Evolutionary conservation across 331 rosid species (phyloP).

Genomic region (Malus hybrid): DNA sequence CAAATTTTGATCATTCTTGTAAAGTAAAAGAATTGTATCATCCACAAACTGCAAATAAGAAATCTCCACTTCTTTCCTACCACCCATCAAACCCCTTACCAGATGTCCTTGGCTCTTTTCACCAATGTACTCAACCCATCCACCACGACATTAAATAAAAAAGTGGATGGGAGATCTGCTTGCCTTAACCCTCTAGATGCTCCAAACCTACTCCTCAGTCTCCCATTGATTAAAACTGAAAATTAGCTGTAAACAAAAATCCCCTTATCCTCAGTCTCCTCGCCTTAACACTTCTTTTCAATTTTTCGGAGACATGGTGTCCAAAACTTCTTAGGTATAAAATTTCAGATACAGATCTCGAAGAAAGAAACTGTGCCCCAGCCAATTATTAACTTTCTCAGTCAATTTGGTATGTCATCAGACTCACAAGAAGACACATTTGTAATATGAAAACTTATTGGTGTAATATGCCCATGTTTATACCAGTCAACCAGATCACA

Average conservation of each 20-base stretch:
- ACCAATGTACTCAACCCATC: background rate
- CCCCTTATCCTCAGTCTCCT: background rate
- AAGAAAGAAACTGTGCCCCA: background rate
- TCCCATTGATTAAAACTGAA: background rate
- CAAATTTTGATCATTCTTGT: background rate
- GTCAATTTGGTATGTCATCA: too few species aligned
- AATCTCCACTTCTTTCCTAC: background rate
- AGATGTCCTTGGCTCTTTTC: background rate
- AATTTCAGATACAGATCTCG: background rate
- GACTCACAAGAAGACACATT: too few species aligned
- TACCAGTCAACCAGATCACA: background rate
- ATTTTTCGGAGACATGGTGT: background rate
- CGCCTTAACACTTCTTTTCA: background rate
- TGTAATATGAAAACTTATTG: too few species aligned
- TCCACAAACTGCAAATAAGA: background rate
- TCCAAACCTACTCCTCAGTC: background rate
- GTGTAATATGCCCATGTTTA: background rate
- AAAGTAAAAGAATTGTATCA: background rate
- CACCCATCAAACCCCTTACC: background rate
- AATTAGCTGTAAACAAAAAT: background rate
- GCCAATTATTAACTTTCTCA: background rate
- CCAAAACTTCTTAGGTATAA: background rate
- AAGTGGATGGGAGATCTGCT: background rate
- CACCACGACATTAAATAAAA: background rate
- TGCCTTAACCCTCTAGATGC: background rate